These are phyloP conservation scores for Euphrasia confusa DNA, from an alignment of 257 asterid genomes.

Conservation along the genomic window DNA sequence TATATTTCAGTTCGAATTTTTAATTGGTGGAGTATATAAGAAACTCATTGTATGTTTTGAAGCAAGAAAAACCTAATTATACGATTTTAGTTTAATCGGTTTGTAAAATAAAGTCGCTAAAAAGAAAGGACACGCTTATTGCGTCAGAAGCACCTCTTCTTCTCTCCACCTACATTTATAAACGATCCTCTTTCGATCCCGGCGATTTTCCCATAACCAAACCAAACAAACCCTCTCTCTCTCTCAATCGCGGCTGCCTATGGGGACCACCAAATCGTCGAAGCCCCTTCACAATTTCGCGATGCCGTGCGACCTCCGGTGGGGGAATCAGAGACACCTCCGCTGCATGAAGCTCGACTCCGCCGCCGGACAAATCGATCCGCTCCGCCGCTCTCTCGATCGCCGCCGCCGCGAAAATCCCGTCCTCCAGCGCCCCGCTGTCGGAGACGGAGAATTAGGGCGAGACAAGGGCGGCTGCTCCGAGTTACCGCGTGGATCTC, in stretches of 20 bases:
- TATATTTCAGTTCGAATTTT: too few relatives aligned
- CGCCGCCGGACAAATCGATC: constrained; percentile 33
- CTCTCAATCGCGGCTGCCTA: constrained; percentile 26
- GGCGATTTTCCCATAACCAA: constrained; percentile 27
- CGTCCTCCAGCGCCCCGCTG: constrained; percentile 18
- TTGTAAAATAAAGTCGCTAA: neutral
- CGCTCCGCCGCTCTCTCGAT: constrained; percentile 28
- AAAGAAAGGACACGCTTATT: neutral
- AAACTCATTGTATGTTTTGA: too few relatives aligned
- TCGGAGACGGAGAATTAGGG: constrained; percentile 11
- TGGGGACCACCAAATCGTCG: constrained; percentile 58
- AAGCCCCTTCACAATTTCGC: constrained; percentile 64
- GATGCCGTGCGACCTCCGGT: constrained; percentile 51
- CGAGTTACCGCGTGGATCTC: constrained; percentile 24
- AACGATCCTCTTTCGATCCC: constrained; percentile 23
- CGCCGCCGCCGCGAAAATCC: constrained; percentile 19
- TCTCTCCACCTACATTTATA: constrained; percentile 21
- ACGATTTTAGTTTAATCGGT: too few relatives aligned
- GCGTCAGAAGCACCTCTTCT: neutral
- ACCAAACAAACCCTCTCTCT: constrained; percentile 11
- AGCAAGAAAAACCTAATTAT: too few relatives aligned
- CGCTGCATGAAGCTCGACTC: constrained; percentile 61
- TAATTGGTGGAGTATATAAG: too few relatives aligned
- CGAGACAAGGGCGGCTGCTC: constrained; percentile 6
- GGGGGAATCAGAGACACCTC: constrained; percentile 63